Conservation (phyloP, 768 basidiomycete genomes). For the Lentinula sp. region DNA sequence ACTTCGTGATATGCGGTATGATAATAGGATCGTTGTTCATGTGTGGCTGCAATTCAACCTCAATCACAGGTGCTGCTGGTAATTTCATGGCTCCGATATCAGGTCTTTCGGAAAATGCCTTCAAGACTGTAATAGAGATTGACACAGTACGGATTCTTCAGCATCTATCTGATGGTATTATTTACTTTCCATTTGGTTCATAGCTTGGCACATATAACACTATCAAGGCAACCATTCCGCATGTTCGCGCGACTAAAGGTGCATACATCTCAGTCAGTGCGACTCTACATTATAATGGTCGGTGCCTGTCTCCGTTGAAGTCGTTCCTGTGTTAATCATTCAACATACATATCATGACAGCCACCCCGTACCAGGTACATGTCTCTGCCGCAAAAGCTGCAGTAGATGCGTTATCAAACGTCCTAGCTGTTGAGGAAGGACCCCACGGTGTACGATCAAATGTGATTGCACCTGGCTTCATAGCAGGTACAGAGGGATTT, state of each 20-base stretch:
- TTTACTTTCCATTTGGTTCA: neutral
- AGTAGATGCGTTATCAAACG: conserved; percentile 82
- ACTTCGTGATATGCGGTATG: conserved; percentile 92
- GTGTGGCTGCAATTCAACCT: neutral
- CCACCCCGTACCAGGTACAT: conserved; percentile 82
- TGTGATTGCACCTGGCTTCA: conserved; percentile 80
- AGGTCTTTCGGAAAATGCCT: conserved; percentile 81
- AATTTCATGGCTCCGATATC: conserved; percentile 91
- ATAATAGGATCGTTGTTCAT: neutral
- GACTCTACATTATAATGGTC: conserved; percentile 80
- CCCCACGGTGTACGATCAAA: conserved; percentile 92
- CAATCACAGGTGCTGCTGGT: conserved; percentile 75
- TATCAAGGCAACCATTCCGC: conserved; percentile 79
- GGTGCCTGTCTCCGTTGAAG: neutral
- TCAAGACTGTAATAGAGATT: conserved; percentile 90
- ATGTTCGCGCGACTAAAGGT: conserved; percentile 38
- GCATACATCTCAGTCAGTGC: conserved; percentile 88
- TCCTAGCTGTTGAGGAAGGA: conserved; percentile 90
- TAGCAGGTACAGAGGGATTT: conserved; percentile 71
- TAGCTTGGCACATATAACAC: conserved; percentile 93
- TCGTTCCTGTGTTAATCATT: conserved; percentile 3
- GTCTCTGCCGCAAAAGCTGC: conserved; percentile 95
- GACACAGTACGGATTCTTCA: conserved; percentile 54
- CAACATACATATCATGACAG: conserved; percentile 29
- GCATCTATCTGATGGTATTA: neutral